Percentiles rank a stretch among this genome's conserved stretches.
Evolutionary conservation across 2,329 filamentous ascomycete genomes (phyloP).

Genomic region (Macrophomina tecta): DNA sequence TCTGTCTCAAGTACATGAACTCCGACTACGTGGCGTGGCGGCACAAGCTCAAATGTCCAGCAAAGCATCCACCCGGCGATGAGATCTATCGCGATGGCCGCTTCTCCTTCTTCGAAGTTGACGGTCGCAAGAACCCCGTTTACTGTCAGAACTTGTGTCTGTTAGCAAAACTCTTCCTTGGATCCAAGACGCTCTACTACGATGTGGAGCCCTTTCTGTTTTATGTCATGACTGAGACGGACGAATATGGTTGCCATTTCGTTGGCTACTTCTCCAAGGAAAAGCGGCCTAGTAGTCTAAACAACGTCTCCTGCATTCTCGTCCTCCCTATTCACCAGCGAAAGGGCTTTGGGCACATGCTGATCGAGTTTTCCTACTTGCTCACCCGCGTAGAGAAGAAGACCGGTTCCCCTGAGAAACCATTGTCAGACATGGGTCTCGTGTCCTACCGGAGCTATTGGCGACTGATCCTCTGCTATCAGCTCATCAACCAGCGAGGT

Average conservation of each 20-base stretch:
- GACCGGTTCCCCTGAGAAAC: constrained; percentile 95
- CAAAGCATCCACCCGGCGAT: constrained; percentile 95
- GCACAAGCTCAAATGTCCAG: constrained; percentile 92
- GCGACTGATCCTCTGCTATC: constrained; percentile 85
- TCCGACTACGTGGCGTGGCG: constrained; percentile 98
- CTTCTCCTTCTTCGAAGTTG: constrained; percentile 95
- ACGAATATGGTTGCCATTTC: constrained; percentile 91
- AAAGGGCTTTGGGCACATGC: constrained; percentile 93
- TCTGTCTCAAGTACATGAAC: constrained; percentile 99
- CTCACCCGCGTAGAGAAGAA: constrained; percentile 91
- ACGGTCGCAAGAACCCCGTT: constrained; percentile 95
- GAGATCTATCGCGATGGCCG: constrained; percentile 94
- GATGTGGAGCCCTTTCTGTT: constrained; percentile 97
- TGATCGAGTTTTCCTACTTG: constrained; percentile 98
- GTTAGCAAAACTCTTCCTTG: constrained; percentile 94
- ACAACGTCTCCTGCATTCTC: constrained; percentile 97
- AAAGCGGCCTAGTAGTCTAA: constrained; percentile 90
- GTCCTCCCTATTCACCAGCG: constrained; percentile 96
- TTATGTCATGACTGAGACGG: constrained; percentile 94
- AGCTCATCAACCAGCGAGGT: constrained; percentile 70
- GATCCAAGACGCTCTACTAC: constrained; percentile 97
- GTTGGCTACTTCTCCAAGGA: constrained; percentile 99
- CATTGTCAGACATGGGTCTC: constrained; percentile 94
- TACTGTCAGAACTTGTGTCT: constrained; percentile 98
- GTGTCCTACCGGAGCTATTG: constrained; percentile 98